Percentiles rank a stretch among this genome's conserved stretches.
phyloP scores from a whole-genome alignment of 2,329 filamentous ascomycete species.

The Neonectria magnoliae region DNA sequence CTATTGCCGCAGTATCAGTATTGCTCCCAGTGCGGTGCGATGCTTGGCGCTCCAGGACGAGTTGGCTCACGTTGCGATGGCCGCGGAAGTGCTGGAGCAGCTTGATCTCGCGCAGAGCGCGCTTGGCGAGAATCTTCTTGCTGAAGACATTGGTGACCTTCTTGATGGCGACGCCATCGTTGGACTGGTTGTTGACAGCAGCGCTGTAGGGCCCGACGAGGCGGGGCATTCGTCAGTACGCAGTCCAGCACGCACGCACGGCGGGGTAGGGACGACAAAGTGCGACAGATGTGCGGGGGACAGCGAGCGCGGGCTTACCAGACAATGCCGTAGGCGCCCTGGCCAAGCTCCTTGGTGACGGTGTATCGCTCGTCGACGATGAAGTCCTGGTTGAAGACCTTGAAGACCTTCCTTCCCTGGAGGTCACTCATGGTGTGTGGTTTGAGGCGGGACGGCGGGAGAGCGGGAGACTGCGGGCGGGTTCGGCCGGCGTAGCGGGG shows the following conservation, averaged over 20 bases:
- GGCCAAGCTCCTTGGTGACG: conserved; percentile 97
- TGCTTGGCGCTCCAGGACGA: conserved; percentile 9
- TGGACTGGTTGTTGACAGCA: conserved; percentile 88
- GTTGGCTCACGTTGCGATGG: conserved; percentile 77
- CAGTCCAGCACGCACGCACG: conserved; percentile 30
- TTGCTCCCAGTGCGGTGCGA: background rate
- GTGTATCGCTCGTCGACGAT: conserved; percentile 98
- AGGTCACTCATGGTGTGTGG: conserved; percentile 51
- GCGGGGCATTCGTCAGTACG: conserved; percentile 43
- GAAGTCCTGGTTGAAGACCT: conserved; percentile 99
- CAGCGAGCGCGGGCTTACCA: conserved; percentile 70
- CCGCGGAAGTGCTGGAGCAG: conserved; percentile 96
- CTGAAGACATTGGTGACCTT: conserved; percentile 99
- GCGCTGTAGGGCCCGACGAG: conserved; percentile 66
- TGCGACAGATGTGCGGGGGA: conserved; percentile 8
- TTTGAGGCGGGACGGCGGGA: conserved; percentile 19
- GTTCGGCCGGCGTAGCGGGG: conserved; percentile 31
- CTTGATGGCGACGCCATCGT: conserved; percentile 97
- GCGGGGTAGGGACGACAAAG: conserved; percentile 40
- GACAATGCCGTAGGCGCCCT: conserved; percentile 98
- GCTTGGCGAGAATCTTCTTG: conserved; percentile 99
- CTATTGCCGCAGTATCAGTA: conserved; percentile 56
- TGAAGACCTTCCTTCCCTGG: conserved; percentile 85
- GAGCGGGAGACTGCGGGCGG: conserved; percentile 13
- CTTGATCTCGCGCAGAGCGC: conserved; percentile 97